phyloP scores from a whole-genome alignment of 805 yeast genomes.

The Candida boleticola region DNA sequence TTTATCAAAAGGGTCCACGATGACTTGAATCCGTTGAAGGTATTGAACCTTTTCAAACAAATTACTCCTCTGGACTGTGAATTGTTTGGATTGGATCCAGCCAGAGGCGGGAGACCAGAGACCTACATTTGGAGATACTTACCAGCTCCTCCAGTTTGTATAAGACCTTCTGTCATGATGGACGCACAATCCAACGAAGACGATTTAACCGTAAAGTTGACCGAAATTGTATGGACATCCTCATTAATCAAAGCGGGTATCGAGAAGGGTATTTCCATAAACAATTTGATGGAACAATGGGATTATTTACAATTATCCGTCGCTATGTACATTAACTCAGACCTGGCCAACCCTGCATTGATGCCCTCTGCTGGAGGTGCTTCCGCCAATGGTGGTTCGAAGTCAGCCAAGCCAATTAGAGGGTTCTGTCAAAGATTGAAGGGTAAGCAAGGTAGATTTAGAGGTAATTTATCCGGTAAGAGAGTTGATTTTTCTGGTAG shows the following conservation, averaged over 20 bases:
- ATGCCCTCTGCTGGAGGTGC: slow-evolving; percentile 70
- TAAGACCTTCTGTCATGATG: slow-evolving; percentile 94
- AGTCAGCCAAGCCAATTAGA: slow-evolving; percentile 73
- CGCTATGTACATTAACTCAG: slow-evolving; percentile 97
- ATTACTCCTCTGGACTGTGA: slow-evolving; percentile 88
- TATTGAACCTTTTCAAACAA: slow-evolving; percentile 81
- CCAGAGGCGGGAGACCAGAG: slow-evolving; percentile 90
- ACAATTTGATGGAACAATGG: slow-evolving; percentile 98
- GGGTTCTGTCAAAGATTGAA: slow-evolving; percentile 96
- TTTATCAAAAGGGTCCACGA: slow-evolving; percentile 85
- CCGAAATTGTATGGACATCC: slow-evolving; percentile 97
- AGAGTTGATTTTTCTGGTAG: slow-evolving; percentile 98
- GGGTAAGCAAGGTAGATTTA: slow-evolving; percentile 98
- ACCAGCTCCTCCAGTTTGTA: slow-evolving; percentile 99
- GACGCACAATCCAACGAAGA: slow-evolving; percentile 94
- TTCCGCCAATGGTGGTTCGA: slow-evolving; percentile 51
- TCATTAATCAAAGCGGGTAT: slow-evolving; percentile 91
- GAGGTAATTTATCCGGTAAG: slow-evolving; percentile 97
- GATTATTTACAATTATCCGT: slow-evolving; percentile 92
- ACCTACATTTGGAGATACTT: slow-evolving; percentile 95
- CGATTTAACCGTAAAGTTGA: slow-evolving; percentile 90
- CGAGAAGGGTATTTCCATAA: slow-evolving; percentile 90
- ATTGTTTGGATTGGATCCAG: slow-evolving; percentile 83
- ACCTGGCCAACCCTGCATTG: slow-evolving; percentile 79
- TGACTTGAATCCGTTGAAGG: slow-evolving; percentile 91